Percentiles rank a stretch among this genome's conserved stretches.
phyloP scores from a whole-genome alignment of 208 protist species.

The Leishmania mexicana region DNA sequence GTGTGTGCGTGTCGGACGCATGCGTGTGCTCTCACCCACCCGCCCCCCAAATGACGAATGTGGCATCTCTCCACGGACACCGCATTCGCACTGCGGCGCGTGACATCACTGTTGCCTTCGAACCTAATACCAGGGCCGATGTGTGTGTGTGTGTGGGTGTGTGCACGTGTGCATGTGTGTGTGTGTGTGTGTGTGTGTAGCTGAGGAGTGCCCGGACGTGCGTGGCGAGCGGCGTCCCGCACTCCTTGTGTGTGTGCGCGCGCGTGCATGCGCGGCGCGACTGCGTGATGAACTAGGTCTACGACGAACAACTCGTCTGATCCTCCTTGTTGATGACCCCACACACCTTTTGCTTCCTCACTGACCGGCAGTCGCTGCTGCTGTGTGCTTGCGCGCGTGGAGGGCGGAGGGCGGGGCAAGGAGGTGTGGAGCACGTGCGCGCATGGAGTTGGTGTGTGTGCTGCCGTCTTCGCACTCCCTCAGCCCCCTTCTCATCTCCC shows the following conservation, averaged over 20 bases:
- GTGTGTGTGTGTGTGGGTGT: not conserved
- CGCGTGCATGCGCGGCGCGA: not conserved
- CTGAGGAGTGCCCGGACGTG: not conserved
- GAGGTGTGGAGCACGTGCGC: not conserved
- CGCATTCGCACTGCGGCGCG: conserved; percentile 11
- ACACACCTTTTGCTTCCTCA: conserved; percentile 39
- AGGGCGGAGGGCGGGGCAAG: not conserved
- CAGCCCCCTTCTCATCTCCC: not conserved
- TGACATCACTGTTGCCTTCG: conserved; percentile 24
- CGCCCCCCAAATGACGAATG: conserved; percentile 11
- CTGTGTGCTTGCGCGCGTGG: not conserved
- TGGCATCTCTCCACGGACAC: conserved; percentile 24
- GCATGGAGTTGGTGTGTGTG: not conserved
- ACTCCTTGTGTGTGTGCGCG: too few species aligned
- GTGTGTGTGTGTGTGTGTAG: not conserved
- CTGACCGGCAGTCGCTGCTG: conserved; percentile 21
- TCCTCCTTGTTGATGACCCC: conserved; percentile 14
- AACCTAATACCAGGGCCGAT: conserved; percentile 22
- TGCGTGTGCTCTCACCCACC: not conserved
- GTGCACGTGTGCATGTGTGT: not conserved
- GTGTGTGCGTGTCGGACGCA: not conserved
- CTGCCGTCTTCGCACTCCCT: not conserved
- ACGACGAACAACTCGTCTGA: conserved; percentile 39
- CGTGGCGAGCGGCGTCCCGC: too few species aligned
- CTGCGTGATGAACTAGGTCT: conserved; percentile 34